Evolutionary conservation across 495 filamentous ascomycete genomes (phyloP).

Genomic region (Xylaria nigripes): DNA sequence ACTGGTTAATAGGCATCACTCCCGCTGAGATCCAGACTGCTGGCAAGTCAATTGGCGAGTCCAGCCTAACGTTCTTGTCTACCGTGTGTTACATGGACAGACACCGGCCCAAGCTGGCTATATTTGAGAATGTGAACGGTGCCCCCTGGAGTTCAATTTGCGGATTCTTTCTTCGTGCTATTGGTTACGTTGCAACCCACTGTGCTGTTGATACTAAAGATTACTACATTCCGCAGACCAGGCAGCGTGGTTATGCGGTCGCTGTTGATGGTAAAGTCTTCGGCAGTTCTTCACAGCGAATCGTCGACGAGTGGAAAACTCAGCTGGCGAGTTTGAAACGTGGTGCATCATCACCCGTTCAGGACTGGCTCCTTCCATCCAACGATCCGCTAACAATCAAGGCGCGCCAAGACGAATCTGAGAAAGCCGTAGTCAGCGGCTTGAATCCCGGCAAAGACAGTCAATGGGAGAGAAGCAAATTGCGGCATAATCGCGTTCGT

Average conservation of each 20-base stretch:
- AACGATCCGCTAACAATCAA: slow-evolving; percentile 51
- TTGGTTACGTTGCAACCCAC: slow-evolving; percentile 47
- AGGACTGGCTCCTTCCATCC: slow-evolving; percentile 51
- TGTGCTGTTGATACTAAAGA: slow-evolving; percentile 58
- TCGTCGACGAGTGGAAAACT: slow-evolving; percentile 14
- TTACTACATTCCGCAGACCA: slow-evolving; percentile 74
- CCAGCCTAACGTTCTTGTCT: slow-evolving; percentile 59
- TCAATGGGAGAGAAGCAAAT: slow-evolving; percentile 51
- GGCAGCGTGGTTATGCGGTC: slow-evolving; percentile 63
- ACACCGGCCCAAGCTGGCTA: slow-evolving; percentile 53
- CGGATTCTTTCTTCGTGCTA: slow-evolving; percentile 34
- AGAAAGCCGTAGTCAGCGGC: slow-evolving; percentile 18
- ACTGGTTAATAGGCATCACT: slow-evolving; percentile 4
- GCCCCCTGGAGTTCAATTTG: slow-evolving; percentile 57
- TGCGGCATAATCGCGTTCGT: slow-evolving; percentile 48
- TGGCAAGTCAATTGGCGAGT: slow-evolving; percentile 51
- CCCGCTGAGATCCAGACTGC: slow-evolving; percentile 1
- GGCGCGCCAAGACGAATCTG: slow-evolving; percentile 34
- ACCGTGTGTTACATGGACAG: slow-evolving; percentile 49
- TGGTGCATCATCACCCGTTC: slow-evolving; percentile 54
- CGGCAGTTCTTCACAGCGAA: neutral
- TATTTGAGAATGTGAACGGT: slow-evolving; percentile 64
- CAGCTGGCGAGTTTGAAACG: slow-evolving; percentile 42
- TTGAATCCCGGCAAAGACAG: slow-evolving; percentile 22
- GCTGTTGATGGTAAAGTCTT: slow-evolving; percentile 44